Evolutionary conservation across 352 stramenopile species (phyloP), one percentile per base, ranked within the genome.

Genomic region (Phytophthora sp.): DNA sequence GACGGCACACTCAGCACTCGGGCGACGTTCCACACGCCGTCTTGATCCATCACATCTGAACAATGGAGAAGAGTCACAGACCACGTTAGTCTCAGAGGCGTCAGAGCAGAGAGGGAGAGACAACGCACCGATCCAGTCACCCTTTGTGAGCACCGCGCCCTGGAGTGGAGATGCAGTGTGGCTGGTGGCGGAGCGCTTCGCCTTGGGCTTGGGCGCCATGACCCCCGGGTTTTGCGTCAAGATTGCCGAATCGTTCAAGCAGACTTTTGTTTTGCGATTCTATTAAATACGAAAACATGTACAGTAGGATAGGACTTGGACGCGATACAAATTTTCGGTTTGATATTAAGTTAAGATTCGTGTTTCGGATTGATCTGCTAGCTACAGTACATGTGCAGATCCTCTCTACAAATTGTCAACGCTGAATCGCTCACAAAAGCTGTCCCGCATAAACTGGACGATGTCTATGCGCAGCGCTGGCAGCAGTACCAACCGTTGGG

Each of bases 1-100:
- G 76, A 74, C 33, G 26, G 62, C 8, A 77, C 44, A 13, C 57
- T 66, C 30, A 87, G 51, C 35, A 89, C 76, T 45, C 76, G 75
- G 38, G 80, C 83, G 20, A 89, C 80, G 46, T 91, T 91, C 83
- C 83, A 91, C 33, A 86, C 73, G 18, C 79, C 83, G 53, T 86
- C 80, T 47, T 53, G 42, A 46, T 91, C 80, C 70, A 91, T 57
- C 3, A 89, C 81, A 49, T 91, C 83, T 91, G 52, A 26, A 45
- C 0, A 53, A 44, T 4, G 44, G 11, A 50, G 16, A n/a, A 31
- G 33, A n/a, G n/a, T n/a, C n/a, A n/a, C n/a, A n/a, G n/a, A 15
- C 12, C 27, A 20, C 33, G 13, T 44, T 44, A n/a, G n/a, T n/a
- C n/a, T n/a, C n/a, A n/a, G n/a, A n/a, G n/a, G 20, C 26, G 33